A percentile compares a stretch with the other conserved stretches of the same genome.
Evolutionary conservation across 2,329 filamentous ascomycete genomes (phyloP).

Genomic region (Fusarium protoensiforme): DNA sequence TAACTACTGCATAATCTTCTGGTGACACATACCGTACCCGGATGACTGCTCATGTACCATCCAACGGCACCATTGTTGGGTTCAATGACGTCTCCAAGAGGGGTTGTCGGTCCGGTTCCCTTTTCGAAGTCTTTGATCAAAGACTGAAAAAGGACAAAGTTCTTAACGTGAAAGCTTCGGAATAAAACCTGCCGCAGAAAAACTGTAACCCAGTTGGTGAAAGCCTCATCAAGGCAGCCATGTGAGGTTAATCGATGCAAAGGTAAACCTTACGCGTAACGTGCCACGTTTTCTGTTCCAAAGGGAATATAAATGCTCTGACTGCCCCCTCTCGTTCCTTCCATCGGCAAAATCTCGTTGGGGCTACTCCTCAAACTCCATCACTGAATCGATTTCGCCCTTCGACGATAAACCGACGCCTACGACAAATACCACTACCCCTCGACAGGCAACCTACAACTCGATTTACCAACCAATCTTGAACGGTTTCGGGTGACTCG

Average conservation of each 20-base stretch:
- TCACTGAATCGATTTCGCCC: background rate
- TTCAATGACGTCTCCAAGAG: too few relatives aligned
- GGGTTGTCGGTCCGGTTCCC: background rate
- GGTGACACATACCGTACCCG: too few relatives aligned
- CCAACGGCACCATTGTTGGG: too few relatives aligned
- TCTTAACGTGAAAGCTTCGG: background rate
- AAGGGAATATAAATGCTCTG: background rate
- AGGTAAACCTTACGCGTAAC: background rate
- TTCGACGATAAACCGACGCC: background rate
- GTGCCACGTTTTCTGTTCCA: background rate
- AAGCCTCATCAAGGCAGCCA: background rate
- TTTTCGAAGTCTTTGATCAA: background rate
- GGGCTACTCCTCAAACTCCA: background rate
- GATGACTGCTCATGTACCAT: too few relatives aligned
- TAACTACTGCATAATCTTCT: too few relatives aligned
- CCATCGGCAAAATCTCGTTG: background rate
- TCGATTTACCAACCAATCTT: background rate
- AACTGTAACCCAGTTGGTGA: background rate
- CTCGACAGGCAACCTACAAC: background rate
- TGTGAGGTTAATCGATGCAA: background rate
- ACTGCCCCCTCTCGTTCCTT: background rate
- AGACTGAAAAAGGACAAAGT: background rate
- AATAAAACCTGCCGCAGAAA: background rate
- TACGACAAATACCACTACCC: background rate
- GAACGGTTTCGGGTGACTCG: background rate